A percentile compares a stretch with the other conserved stretches of the same genome.
phyloP scores from a whole-genome alignment of 805 yeast species.

The Wickerhamomyces tratensis region DNA sequence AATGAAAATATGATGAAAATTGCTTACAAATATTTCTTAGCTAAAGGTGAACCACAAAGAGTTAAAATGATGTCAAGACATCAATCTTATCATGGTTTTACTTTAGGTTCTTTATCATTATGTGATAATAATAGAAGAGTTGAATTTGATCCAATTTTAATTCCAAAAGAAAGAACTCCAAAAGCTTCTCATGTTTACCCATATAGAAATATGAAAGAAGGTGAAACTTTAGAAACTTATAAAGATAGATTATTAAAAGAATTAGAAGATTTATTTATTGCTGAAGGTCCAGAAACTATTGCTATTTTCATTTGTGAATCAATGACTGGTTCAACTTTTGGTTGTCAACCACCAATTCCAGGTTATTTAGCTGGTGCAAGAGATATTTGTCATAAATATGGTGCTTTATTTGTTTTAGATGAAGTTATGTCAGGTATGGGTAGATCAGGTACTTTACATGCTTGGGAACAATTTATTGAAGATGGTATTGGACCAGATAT shows the following conservation, averaged over 20 bases:
- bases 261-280: slow-evolving; percentile 31
- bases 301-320: slow-evolving; percentile 36
- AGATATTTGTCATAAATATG: slow-evolving; percentile 41
- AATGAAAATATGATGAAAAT: slow-evolving; percentile 58
- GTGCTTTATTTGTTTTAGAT: slow-evolving; percentile 37
- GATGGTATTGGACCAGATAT: slow-evolving; percentile 35
- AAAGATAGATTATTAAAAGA: slow-evolving; percentile 27
- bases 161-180: slow-evolving; percentile 16
- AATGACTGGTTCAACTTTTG: slow-evolving; percentile 36
- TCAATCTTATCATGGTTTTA: slow-evolving; percentile 40
- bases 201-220: slow-evolving; percentile 17
- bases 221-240: slow-evolving; percentile 30
- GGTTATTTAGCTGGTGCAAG: slow-evolving; percentile 38
- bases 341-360: slow-evolving; percentile 33
- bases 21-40: slow-evolving; percentile 36
- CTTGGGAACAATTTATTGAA: slow-evolving; percentile 33
- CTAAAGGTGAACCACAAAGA: slow-evolving; percentile 32
- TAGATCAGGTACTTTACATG: slow-evolving; percentile 37
- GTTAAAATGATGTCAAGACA: slow-evolving; percentile 33
- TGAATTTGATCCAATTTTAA: slow-evolving; percentile 21
- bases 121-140: slow-evolving; percentile 28
- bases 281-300: slow-evolving; percentile 33
- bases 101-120: slow-evolving; percentile 35
- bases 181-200: slow-evolving; percentile 20
- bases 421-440: slow-evolving; percentile 55